A percentile compares a stretch with the other conserved stretches of the same genome.
These are phyloP conservation scores for Fusarium chlamydosporum DNA, from an alignment of 2,329 filamentous ascomycete genomes.

Conservation along the genomic window DNA sequence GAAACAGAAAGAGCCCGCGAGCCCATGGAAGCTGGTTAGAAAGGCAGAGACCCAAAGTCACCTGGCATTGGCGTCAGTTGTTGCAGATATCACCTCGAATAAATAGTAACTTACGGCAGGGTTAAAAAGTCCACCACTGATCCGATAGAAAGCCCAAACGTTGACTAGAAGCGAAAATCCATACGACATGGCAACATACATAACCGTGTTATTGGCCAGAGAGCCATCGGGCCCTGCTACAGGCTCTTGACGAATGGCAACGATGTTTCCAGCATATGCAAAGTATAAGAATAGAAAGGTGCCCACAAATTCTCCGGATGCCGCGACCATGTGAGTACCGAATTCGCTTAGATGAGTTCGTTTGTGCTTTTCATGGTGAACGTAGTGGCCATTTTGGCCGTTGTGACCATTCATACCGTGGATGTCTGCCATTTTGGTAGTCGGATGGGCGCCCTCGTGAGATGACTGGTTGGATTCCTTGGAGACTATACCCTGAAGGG, in stretches of 20 bases:
- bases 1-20: conserved; percentile 59
- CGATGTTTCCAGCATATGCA: conserved; percentile 46
- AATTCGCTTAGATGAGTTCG: conserved; percentile 36
- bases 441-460: too few species aligned
- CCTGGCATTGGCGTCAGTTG: conserved; percentile 11
- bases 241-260: conserved; percentile 38
- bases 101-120: conserved; percentile 42
- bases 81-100: rapidly evolving
- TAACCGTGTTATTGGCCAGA: conserved; percentile 32
- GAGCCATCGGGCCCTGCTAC: conserved; percentile 19
- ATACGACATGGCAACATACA: conserved; percentile 44
- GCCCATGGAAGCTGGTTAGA: conserved; percentile 40
- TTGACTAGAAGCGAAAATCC: conserved; percentile 62
- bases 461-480: background rate
- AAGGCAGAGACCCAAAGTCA: conserved; percentile 44
- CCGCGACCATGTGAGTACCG: conserved; percentile 42
- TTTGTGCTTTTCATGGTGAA: conserved; percentile 4
- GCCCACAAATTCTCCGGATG: conserved; percentile 42
- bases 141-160: conserved; percentile 67
- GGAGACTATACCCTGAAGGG: conserved; percentile 6
- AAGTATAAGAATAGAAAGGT: conserved; percentile 48
- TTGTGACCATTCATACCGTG: background rate
- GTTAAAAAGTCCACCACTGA: conserved; percentile 64
- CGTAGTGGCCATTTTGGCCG: background rate
- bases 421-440: conserved; percentile 25